These are phyloP conservation scores for Medicago lupulina DNA, from an alignment of 306 rosid species.

Conservation along the genomic window DNA sequence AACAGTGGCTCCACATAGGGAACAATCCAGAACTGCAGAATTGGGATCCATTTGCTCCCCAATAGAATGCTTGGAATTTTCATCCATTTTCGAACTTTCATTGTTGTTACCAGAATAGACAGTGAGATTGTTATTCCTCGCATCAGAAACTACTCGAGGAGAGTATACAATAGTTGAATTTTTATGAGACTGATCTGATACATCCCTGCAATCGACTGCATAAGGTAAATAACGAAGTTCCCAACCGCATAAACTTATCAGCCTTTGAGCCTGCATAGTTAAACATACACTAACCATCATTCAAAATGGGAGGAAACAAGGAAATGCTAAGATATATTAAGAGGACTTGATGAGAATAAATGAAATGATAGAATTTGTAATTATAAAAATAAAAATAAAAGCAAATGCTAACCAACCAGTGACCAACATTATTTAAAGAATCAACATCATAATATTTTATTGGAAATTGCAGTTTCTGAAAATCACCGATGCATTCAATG, in stretches of 20 bases:
- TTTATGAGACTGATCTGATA: slow-evolving; percentile 52
- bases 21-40: slow-evolving; percentile 88
- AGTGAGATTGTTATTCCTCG: slow-evolving; percentile 41
- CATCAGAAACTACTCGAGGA: slow-evolving; percentile 43
- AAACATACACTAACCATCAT: slow-evolving; percentile 27
- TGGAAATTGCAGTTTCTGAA: background rate
- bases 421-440: background rate
- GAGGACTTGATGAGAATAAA: slow-evolving; percentile 6
- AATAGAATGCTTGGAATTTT: slow-evolving; percentile 46
- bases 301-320: slow-evolving; percentile 5
- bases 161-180: slow-evolving; percentile 40
- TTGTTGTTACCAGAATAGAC: slow-evolving; percentile 44
- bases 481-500: slow-evolving; percentile 1
- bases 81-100: slow-evolving; percentile 46
- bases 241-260: slow-evolving; percentile 92
- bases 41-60: slow-evolving; percentile 63
- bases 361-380: slow-evolving; percentile 19
- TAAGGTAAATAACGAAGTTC: slow-evolving; percentile 83
- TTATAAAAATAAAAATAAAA: background rate
- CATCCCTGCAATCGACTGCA: slow-evolving; percentile 61
- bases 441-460: background rate
- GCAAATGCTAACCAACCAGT: background rate
- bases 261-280: slow-evolving; percentile 76
- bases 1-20: slow-evolving; percentile 88
- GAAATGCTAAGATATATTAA: slow-evolving; percentile 30